Evolutionary conservation across 2,329 filamentous ascomycete species (phyloP), one percentile per base, ranked within the genome.

Genomic region (Aspergillus proliferans): DNA sequence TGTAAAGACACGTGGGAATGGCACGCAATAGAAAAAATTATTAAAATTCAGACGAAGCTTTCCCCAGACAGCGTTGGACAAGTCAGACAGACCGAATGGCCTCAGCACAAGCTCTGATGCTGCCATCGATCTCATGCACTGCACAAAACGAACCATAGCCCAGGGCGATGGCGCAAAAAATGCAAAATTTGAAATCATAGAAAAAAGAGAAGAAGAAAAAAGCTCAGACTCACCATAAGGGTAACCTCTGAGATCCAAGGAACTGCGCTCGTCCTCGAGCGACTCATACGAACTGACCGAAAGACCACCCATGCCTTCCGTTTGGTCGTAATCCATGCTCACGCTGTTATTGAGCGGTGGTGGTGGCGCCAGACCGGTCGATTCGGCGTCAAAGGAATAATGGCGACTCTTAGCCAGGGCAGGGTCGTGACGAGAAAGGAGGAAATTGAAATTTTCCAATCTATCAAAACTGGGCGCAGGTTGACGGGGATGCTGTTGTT

Each of bases 221-320:
- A 49, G 47, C 49, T 56, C 55, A 49, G 14, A 67, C 68, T 60
- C 65, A 71, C 68, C 64, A 57, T 69, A 70, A 30, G 65, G 63
- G 55, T 70, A 70, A 24, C 61, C 63, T 54, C 67, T 56, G 39
- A 70, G 56, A 60, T 71, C 68, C 48, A 70, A 58, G 19, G 66
- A 63, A 45, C 54, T 63, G 50, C 65, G 66, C 39, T 71, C 68
- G 52, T 70, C 68, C 15, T 71, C 68, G 50, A 71, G 63, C 50
- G 67, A 70, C 44, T 71, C 68, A 52, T 71, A 71, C 30, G 68
- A 71, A 53, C 67, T 70, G 57, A 71, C 68, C 26, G 68, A 71
- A 9, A 71, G 51, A 19, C 68, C 68, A 28, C 68, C 68, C 60
- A 70, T 62, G 45, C 68, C 68, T 47, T 71, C 68, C 2, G 68